Percentiles rank a stretch among this genome's conserved stretches.
These are phyloP conservation scores for Talaromyces sp. DNA, from an alignment of 2,329 filamentous ascomycete species.

Conservation along the genomic window DNA sequence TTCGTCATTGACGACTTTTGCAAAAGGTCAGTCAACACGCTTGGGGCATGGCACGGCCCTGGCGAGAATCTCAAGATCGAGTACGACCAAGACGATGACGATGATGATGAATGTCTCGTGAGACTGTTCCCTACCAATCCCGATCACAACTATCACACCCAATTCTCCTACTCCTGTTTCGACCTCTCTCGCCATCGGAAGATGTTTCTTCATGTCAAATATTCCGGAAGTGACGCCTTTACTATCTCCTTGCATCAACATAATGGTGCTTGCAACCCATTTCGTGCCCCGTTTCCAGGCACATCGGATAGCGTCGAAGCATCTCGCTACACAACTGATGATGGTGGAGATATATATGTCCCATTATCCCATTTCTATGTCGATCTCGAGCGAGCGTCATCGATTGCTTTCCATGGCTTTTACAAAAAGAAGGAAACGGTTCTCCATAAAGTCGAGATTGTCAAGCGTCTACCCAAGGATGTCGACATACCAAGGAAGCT, in stretches of 20 bases:
- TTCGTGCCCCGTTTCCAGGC: constrained; percentile 56
- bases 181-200: constrained; percentile 52
- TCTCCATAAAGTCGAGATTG: constrained; percentile 57
- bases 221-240: constrained; percentile 58
- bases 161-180: constrained; percentile 52
- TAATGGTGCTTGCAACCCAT: constrained; percentile 55
- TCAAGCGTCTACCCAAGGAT: constrained; percentile 48
- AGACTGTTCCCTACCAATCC: constrained; percentile 55
- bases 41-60: constrained; percentile 62
- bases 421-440: constrained; percentile 49
- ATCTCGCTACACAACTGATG: constrained; percentile 50
- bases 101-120: constrained; percentile 49
- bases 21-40: constrained; percentile 50
- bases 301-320: constrained; percentile 66
- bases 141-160: constrained; percentile 58
- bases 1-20: constrained; percentile 58
- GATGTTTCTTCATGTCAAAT: constrained; percentile 61
- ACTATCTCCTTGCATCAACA: constrained; percentile 62
- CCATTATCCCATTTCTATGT: constrained; percentile 63
- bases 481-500: constrained; percentile 56
- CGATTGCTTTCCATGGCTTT: constrained; percentile 61
- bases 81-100: constrained; percentile 27
- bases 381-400: constrained; percentile 51
- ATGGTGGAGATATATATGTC: constrained; percentile 55
- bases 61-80: constrained; percentile 55